phyloP scores from a whole-genome alignment of 345 rosid genomes.

The Brassica incana region DNA sequence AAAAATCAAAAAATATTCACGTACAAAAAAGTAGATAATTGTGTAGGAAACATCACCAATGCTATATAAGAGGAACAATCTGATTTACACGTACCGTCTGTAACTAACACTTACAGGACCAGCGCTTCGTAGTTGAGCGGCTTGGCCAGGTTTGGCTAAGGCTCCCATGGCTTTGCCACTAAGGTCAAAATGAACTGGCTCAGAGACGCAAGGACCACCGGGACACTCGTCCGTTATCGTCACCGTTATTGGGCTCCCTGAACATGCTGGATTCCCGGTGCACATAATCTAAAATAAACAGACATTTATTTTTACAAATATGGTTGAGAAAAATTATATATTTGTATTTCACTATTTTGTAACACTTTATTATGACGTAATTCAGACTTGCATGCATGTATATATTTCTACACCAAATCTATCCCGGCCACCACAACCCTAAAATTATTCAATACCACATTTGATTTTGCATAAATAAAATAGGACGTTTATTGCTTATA shows the following conservation, averaged over 20 bases:
- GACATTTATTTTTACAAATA: not conserved
- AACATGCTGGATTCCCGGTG: slow-evolving; percentile 54
- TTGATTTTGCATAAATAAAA: no score
- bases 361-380: no score
- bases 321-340: not conserved
- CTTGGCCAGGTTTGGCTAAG: slow-evolving; percentile 65
- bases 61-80: not conserved
- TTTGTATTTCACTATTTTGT: no score
- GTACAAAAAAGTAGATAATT: no score
- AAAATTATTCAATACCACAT: no score
- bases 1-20: not conserved
- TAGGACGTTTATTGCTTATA: no score
- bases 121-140: slow-evolving; percentile 49
- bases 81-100: slow-evolving; percentile 44
- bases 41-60: not conserved
- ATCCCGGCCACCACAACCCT: no score
- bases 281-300: slow-evolving; percentile 54
- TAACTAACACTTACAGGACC: slow-evolving; percentile 54
- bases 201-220: slow-evolving; percentile 51
- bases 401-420: no score
- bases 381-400: no score
- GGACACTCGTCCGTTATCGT: slow-evolving; percentile 75
- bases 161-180: slow-evolving; percentile 79
- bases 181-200: slow-evolving; percentile 59
- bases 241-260: slow-evolving; percentile 57